Evolutionary conservation across 1,139 yeast species (phyloP).

Genomic region (Komagataea norvegica): DNA sequence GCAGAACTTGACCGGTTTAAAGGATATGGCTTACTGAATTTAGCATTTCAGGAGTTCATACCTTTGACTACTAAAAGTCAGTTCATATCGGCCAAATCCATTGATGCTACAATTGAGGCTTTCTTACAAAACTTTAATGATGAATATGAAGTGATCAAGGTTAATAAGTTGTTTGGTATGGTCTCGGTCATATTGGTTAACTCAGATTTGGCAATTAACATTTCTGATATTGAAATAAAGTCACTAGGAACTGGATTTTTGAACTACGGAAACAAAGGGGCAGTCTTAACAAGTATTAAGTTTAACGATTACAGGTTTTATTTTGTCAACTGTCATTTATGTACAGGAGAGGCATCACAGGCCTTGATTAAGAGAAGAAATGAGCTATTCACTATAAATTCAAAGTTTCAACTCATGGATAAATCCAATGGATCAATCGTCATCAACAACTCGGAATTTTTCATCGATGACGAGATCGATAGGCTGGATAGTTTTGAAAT

Average conservation of each 20-base stretch:
- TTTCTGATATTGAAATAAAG: slow-evolving; percentile 34
- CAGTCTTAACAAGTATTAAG: slow-evolving; percentile 37
- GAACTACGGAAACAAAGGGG: slow-evolving; percentile 60
- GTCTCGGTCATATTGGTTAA: slow-evolving; percentile 39
- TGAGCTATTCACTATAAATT: slow-evolving; percentile 38
- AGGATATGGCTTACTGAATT: slow-evolving; percentile 30
- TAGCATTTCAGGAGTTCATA: slow-evolving; percentile 51
- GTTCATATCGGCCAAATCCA: slow-evolving; percentile 36
- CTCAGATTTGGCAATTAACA: slow-evolving; percentile 31
- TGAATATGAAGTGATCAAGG: slow-evolving; percentile 31
- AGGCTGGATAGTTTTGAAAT: slow-evolving; percentile 26
- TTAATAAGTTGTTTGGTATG: slow-evolving; percentile 46
- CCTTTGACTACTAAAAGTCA: slow-evolving; percentile 39
- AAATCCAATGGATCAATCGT: slow-evolving; percentile 21
- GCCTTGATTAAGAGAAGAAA: slow-evolving; percentile 37
- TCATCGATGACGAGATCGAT: slow-evolving; percentile 20
- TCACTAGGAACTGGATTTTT: slow-evolving; percentile 52
- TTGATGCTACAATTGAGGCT: slow-evolving; percentile 17
- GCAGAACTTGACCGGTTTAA: slow-evolving; percentile 26
- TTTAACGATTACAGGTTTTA: slow-evolving; percentile 31
- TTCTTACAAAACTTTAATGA: slow-evolving; percentile 14
- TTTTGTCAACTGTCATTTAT: slow-evolving; percentile 60
- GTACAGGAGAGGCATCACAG: slow-evolving; percentile 63
- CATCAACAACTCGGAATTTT: slow-evolving; percentile 16
- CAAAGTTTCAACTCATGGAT: slow-evolving; percentile 18